Base-by-base conservation (phyloP, 768 basidiomycete species). In the Psilocybe tampanensis region DNA sequence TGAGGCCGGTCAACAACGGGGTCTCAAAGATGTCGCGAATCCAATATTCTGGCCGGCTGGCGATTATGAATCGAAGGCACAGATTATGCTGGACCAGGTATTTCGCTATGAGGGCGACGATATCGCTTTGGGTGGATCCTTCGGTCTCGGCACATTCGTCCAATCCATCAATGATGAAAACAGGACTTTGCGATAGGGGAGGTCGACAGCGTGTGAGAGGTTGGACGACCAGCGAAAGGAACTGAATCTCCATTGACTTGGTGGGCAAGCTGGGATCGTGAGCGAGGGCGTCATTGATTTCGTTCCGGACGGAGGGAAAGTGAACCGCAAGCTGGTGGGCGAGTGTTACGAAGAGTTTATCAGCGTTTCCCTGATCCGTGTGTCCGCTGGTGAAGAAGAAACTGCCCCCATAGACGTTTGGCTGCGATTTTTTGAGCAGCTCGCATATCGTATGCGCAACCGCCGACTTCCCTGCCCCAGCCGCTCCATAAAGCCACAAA, bases 401-500 rank as follows among this genome's bases (percentile, higher is more conserved):
- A 26, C 22, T 48, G 4, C 34, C 49, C 17, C 24, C 29, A 47
- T 47, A 45, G 8, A 11, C 2, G 8, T 23, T 3, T 5, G 13
- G 36, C 6, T 45, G 22, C 8, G 19, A 8, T 2, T 22, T 13
- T 2, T 13, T 18, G 4, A 50, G 26, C 17, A 36, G 23, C 32
- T 45, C 53, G 3, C 26, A 42, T 23, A 54, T 54, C 13, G 44
- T 13, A 23, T 45, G 53, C 9, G 34, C 43, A 18, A 54, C 26
- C 21, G 53, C 41, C 6, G 44, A 45, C 19, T 54, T 54, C 13
- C 53, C 53, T 13, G 53, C 24, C 2, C 53, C 53, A 32, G 53
- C 53, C 13, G 53, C 44, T 12, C 53, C 53, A 23, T 47, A n/a
- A 9, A 54, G 43, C 53, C 53, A 54, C 12, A 54, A 22, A 21